phyloP scores from a whole-genome alignment of 2,329 filamentous ascomycete species.

The Penicillium brevicompactum region DNA sequence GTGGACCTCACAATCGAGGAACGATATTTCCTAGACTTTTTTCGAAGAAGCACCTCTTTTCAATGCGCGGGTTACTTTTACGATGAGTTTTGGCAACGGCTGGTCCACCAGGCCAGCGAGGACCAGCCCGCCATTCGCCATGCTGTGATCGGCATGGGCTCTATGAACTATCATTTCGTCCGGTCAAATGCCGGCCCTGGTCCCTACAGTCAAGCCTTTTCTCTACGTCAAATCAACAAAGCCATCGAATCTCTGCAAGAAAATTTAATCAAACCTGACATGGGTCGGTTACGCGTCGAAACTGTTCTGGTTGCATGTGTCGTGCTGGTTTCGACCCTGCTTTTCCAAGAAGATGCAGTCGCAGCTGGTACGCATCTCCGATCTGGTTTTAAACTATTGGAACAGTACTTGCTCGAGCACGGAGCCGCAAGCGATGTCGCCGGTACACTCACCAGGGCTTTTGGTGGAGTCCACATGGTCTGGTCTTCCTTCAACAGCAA shows the following conservation, averaged over 20 bases:
- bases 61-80: slow-evolving; percentile 11
- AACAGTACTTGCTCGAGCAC: not conserved
- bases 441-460: not conserved
- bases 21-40: slow-evolving; percentile 9
- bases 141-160: slow-evolving; percentile 27
- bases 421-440: not conserved
- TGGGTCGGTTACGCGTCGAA: slow-evolving; percentile 12
- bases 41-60: slow-evolving; percentile 5
- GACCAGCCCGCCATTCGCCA: slow-evolving; percentile 25
- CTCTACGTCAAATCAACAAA: slow-evolving; percentile 12
- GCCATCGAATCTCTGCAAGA: slow-evolving; percentile 10
- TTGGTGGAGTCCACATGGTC: not conserved
- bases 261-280: not conserved
- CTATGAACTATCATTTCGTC: slow-evolving; percentile 26
- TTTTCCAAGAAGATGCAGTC: slow-evolving; percentile 16
- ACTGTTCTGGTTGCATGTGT: slow-evolving; percentile 17
- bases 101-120: slow-evolving; percentile 22
- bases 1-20: slow-evolving; percentile 9
- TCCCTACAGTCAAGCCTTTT: slow-evolving; percentile 2
- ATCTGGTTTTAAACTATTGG: slow-evolving; percentile 10
- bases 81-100: slow-evolving; percentile 20
- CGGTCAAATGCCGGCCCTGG: slow-evolving; percentile 2
- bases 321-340: slow-evolving; percentile 16
- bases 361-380: slow-evolving; percentile 11
- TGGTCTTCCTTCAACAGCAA: not conserved